phyloP scores from a whole-genome alignment of 371 early-diverging fungal species.

The Apophysomyces ossiformis region DNA sequence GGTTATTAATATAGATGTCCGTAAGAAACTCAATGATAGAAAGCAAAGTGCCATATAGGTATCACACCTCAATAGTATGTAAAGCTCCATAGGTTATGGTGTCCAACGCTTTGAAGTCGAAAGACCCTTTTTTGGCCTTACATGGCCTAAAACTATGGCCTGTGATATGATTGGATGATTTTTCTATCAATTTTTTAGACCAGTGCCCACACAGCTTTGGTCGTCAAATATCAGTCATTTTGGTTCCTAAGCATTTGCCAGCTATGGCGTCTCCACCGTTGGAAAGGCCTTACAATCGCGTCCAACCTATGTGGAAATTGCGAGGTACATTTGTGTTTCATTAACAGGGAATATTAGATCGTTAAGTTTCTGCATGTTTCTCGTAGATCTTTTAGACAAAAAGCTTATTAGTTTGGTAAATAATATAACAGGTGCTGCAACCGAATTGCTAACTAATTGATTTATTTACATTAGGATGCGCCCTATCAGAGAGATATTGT shows the following conservation, averaged over 20 bases:
- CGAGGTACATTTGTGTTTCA: background rate
- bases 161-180: too few species aligned
- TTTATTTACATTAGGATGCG: slow-evolving; percentile 30
- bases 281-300: slow-evolving; percentile 4
- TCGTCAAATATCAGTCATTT: background rate
- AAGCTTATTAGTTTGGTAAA: slow-evolving; percentile 1
- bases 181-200: background rate
- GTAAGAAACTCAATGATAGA: too few species aligned
- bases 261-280: background rate
- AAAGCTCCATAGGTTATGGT: too few species aligned
- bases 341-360: background rate
- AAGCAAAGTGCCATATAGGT: too few species aligned
- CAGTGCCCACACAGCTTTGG: background rate
- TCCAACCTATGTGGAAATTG: slow-evolving; percentile 7
- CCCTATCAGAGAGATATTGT: slow-evolving; percentile 46
- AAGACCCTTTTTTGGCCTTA: too few species aligned
- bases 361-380: background rate
- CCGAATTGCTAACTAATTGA: background rate
- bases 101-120: too few species aligned
- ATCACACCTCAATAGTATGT: too few species aligned
- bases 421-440: background rate
- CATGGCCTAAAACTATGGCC: too few species aligned
- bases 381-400: slow-evolving; percentile 3
- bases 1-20: too few species aligned
- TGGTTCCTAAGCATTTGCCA: background rate